Conservation (phyloP, 225 moss, liverwort and hornwort genomes). For the Polytrichum formosum region DNA sequence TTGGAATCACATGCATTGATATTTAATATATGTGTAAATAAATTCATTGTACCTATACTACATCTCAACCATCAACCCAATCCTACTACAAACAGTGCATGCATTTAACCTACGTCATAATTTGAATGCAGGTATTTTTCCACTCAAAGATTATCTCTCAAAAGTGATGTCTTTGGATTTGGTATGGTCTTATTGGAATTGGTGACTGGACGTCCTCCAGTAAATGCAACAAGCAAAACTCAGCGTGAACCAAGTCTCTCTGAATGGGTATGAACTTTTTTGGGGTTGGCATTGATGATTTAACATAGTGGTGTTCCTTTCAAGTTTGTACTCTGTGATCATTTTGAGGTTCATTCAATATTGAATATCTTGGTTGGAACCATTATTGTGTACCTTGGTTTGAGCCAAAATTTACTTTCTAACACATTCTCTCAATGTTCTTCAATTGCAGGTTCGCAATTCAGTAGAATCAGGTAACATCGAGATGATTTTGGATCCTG, state of each 20-base stretch:
- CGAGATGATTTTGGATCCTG: not conserved
- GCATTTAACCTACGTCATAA: not conserved
- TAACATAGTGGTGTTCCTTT: too few relatives aligned
- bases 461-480: not conserved
- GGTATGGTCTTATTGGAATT: slow-evolving; percentile 38
- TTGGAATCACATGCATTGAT: not conserved
- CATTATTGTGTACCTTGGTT: too few relatives aligned
- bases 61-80: not conserved
- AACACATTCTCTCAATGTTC: too few relatives aligned
- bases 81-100: too few relatives aligned
- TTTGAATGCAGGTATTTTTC: slow-evolving; percentile 17
- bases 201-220: slow-evolving; percentile 25
- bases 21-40: not conserved
- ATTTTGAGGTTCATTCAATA: too few relatives aligned
- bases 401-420: not conserved
- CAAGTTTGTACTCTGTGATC: too few relatives aligned
- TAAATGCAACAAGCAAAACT: not conserved
- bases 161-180: slow-evolving; percentile 39
- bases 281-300: too few relatives aligned
- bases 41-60: not conserved
- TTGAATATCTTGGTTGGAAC: too few relatives aligned
- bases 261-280: not conserved
- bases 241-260: not conserved
- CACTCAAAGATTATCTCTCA: slow-evolving; percentile 21
- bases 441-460: not conserved